Evolutionary conservation across 805 yeast species (phyloP), one percentile per base, ranked within the genome.

Genomic region (Candida endomychidarum): DNA sequence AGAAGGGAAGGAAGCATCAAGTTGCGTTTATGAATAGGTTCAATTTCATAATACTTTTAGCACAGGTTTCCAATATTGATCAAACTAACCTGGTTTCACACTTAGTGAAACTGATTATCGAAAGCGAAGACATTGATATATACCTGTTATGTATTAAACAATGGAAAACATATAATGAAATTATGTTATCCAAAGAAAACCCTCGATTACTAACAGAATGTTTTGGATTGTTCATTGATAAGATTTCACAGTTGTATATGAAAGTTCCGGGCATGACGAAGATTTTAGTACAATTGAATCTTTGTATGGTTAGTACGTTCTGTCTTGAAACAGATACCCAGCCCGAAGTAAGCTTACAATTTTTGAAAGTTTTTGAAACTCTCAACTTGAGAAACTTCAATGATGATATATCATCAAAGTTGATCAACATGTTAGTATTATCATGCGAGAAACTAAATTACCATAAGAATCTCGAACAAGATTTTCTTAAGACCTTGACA

Each of bases 11-110:
- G 36, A 48, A 42, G 6, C 57, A 59, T 34, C 57, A 52, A 30
- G 54, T 54, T 4, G 64, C 64, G 58, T 68, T 59, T 38, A 48
- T 59, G 20, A 69, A 69, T 41, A 48, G 75, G 24, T 42, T 67
- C 25, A 69, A 69, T 40, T 58, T 67, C 38, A 52, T 67, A 3
- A 38, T 61, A 5, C 41, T 69, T 11, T 48, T 69, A n/a, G 43
- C 54, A 7, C 72, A 62, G 40, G 22, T 67, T 8, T 65, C 71
- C 2, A 57, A 54, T 6, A 53, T 63, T 8, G 68, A 65, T 36
- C 54, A 67, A 16, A 54, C 53, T 10, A 52, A 47, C 25, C 70
- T 60, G 41, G 44, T 67, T 5, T 26, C 34, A 10, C 57, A 52
- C 30, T 47, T 68, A 38, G 34, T 65, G 8, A 41, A 33, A 5